Conservation (phyloP, 2,329 filamentous ascomycete species). For the Didymellaceae sp. region DNA sequence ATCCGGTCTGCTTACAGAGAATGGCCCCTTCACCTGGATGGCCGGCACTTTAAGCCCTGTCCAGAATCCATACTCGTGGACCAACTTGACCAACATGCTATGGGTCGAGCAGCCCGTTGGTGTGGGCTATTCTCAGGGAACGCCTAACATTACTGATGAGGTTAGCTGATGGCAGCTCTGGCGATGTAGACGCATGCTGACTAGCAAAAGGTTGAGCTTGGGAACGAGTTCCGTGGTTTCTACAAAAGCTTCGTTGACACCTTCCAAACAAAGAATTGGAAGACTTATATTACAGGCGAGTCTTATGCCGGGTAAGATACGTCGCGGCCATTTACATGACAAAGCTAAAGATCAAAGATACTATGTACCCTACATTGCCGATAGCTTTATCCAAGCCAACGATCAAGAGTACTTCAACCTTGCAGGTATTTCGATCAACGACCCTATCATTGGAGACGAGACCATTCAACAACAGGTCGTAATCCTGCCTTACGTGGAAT, state of each 20-base stretch:
- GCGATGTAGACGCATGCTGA: not conserved
- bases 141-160: conserved; percentile 56
- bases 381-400: conserved; percentile 61
- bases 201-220: conserved; percentile 47
- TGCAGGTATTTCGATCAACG: conserved; percentile 58
- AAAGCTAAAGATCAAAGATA: not conserved
- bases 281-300: conserved; percentile 63
- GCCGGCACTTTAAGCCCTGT: conserved; percentile 71
- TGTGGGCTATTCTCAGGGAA: conserved; percentile 53
- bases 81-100: conserved; percentile 50
- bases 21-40: conserved; percentile 67
- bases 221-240: conserved; percentile 57
- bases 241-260: conserved; percentile 63
- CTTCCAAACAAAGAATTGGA: conserved; percentile 61
- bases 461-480: conserved; percentile 48
- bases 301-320: conserved; percentile 58
- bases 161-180: not conserved
- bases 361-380: conserved; percentile 65
- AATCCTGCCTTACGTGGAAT: conserved; percentile 46
- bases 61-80: conserved; percentile 75
- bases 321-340: not conserved
- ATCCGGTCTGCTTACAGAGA: conserved; percentile 75
- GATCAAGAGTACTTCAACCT: conserved; percentile 60
- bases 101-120: conserved; percentile 59
- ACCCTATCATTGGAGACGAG: conserved; percentile 54